Base-by-base conservation (phyloP, 305 asterid genomes). In the Rubia balearica region DNA sequence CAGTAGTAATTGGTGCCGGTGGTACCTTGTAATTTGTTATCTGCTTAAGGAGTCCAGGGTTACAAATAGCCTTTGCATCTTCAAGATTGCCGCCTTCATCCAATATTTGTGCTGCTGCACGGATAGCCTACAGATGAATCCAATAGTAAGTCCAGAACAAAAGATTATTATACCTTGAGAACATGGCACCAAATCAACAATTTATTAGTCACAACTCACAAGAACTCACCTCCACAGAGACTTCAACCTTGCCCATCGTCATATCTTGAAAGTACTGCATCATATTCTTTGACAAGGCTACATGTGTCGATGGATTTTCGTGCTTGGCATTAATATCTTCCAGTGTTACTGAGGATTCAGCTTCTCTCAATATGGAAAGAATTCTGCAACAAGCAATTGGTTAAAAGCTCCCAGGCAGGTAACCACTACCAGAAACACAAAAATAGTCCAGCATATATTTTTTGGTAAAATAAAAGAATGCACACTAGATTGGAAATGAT, bases 51-150 rank as follows among this genome's bases (percentile, higher is more conserved):
- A 88, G 87, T 64, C 81, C 86, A 42, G 87, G 83, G 75, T 84
- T 89, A 73, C 98, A 91, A 65, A 91, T 88, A 30, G 86, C 83
- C 82, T 85, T 87, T 75, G 99, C 99, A 81, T 91, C 97, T 81
- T 83, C 86, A 70, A 88, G 74, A 74, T 74, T 81, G 74, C 97
- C 91, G 22, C 95, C 95, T 33, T 71, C 85, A 24, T 87, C 90
- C 76, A 93, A 60, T 80, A 79, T 89, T 46, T 79, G 85, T 72
- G 84, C 69, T 65, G 97, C 98, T 61, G 90, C 88, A 67, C 75
- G 86, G 56, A 90, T 68, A 67, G 96, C 89, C 98, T 92, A 82
- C 56, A 76, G 48, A 65, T 7, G 42, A 57, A 57, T 22, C 10
- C 30, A 60, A 51, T 65, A 27, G 30, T 27, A 27, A 78, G 57